Evolutionary conservation across 768 basidiomycete species (phyloP), one percentile per base, ranked within the genome.

Genomic region (Dentipellis sp.): DNA sequence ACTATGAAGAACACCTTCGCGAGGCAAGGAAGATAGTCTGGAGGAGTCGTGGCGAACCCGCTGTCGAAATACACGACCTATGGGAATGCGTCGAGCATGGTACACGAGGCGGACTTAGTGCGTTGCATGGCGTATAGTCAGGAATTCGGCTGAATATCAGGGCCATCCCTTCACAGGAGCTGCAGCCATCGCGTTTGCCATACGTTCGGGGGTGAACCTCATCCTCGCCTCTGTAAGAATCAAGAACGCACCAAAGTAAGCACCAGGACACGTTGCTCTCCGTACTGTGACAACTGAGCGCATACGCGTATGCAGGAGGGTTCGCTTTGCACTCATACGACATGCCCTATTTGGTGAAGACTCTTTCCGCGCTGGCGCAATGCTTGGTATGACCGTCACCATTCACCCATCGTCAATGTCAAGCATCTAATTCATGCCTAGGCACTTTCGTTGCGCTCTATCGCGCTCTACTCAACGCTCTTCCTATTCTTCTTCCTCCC

Each of bases 271-370:
- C n/a, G 36, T 49, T 17, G 36, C 29, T 48, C 45, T 14, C 36
- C 29, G n/a, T 29, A 9, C 54, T 59, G 42, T 19, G 36, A 29
- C 29, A 29, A 6, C 29, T 29, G 29, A 29, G 52, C 40, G 8
- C 49, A 22, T 38, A 38, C 23, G 38, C 17, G 34, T 46, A 21
- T 39, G 8, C 62, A 93, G 89, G 63, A 72, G 80, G n/a, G 69
- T 78, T 54, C 81, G 87, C 10, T 69, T 88, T 8, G 69, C 80
- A 4, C 67, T 93, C 21, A 75, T 97, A 51, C 80, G 86, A 3
- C 88, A 81, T 71, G 94, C 92, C 0, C 73, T 95, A 46, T 89
- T 97, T 61, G 93, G 93, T 0, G 59, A 74, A 42, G 94, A 97
- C 64, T 84, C 90, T 0, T 78, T 87, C 65, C 75, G 94, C 17